These are phyloP conservation scores for Rhizopogon roseolus DNA, from an alignment of 768 basidiomycete genomes.

Conservation along the genomic window DNA sequence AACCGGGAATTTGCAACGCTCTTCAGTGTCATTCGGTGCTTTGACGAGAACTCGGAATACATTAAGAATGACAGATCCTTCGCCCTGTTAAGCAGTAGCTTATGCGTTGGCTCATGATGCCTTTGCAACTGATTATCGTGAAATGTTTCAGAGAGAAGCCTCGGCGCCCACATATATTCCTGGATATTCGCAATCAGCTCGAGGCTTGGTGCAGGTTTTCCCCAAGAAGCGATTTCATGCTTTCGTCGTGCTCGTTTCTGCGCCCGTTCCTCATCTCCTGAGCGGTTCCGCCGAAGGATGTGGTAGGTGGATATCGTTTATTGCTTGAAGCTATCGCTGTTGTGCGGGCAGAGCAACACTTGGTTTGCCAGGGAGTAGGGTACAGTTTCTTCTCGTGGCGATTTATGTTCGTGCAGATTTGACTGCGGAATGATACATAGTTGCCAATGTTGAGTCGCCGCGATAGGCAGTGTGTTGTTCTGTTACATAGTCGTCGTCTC, in stretches of 20 bases:
- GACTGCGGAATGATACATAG: constrained; percentile 5
- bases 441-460: not conserved
- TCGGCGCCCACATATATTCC: no score
- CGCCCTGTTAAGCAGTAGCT: no score
- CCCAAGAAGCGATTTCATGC: constrained; percentile 6
- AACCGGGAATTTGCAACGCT: no score
- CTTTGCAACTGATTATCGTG: no score
- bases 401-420: constrained; percentile 4
- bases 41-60: no score
- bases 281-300: not conserved
- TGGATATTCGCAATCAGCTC: no score
- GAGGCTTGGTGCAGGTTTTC: not conserved
- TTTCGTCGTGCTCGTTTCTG: not conserved
- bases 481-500: not conserved
- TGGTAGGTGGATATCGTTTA: not conserved
- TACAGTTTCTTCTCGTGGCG: constrained; percentile 10
- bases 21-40: no score
- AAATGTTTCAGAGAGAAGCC: no score
- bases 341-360: not conserved
- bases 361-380: not conserved
- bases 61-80: no score
- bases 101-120: no score
- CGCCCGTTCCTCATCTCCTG: constrained; percentile 10
- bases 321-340: constrained; percentile 8
- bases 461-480: not conserved